Evolutionary conservation across 108 stramenopile genomes (phyloP).

Genomic region (Skeletonema costatum): DNA sequence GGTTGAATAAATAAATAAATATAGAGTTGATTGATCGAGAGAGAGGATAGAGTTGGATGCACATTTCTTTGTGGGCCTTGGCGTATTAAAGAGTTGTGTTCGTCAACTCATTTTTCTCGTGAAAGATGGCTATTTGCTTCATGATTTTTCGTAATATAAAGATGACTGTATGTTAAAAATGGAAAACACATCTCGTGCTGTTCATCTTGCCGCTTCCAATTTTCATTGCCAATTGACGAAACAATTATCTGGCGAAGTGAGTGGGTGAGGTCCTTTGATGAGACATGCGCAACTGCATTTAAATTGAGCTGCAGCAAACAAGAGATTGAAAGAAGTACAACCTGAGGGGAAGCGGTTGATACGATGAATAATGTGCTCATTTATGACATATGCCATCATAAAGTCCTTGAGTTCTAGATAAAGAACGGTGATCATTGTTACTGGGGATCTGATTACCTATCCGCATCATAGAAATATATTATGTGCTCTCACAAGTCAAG

Average conservation of each 20-base stretch:
- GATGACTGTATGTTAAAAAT: conserved; percentile 16
- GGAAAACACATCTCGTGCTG: neutral
- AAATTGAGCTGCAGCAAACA: neutral
- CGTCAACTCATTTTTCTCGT: neutral
- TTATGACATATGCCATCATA: neutral
- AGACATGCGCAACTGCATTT: too few species aligned
- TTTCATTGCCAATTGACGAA: neutral
- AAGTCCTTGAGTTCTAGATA: neutral
- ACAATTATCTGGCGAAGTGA: neutral
- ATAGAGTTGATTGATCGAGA: neutral
- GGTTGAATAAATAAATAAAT: conserved; percentile 6
- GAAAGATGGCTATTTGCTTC: neutral
- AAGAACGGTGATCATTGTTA: neutral
- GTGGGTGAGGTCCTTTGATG: neutral
- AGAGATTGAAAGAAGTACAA: neutral
- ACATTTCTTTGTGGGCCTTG: neutral
- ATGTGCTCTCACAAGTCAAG: neutral
- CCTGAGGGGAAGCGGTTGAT: neutral
- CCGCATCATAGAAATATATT: neutral
- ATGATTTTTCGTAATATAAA: conserved; percentile 16
- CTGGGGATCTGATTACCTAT: neutral
- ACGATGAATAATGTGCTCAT: neutral
- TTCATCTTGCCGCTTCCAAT: neutral
- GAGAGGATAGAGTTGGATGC: neutral
- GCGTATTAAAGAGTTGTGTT: neutral